Percentiles rank a stretch among this genome's conserved stretches.
These are phyloP conservation scores for Saturnispora sekii DNA, from an alignment of 805 yeast genomes.

Conservation along the genomic window DNA sequence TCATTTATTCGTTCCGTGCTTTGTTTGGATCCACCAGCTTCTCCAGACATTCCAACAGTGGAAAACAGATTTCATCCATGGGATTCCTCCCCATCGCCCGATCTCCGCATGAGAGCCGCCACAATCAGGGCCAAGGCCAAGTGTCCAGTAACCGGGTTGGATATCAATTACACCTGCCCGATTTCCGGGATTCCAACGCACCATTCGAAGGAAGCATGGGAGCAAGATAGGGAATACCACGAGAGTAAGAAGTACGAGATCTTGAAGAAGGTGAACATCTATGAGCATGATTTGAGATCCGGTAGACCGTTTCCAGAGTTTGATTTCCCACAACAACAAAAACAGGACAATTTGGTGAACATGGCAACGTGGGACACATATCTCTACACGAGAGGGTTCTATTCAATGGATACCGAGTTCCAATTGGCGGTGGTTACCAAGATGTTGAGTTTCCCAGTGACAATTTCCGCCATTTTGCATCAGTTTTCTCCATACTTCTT, in stretches of 20 bases:
- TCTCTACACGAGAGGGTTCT: conserved; percentile 85
- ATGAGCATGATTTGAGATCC: conserved; percentile 89
- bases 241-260: conserved; percentile 53
- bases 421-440: conserved; percentile 93
- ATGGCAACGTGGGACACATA: conserved; percentile 86
- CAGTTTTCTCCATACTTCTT: conserved; percentile 76
- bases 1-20: conserved; percentile 29
- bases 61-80: conserved; percentile 74
- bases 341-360: conserved; percentile 64
- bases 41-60: conserved; percentile 57
- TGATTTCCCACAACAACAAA: conserved; percentile 79
- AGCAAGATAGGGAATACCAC: conserved; percentile 66
- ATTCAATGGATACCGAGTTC: conserved; percentile 95
- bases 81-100: conserved; percentile 89
- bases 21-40: conserved; percentile 50
- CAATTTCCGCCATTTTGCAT: conserved; percentile 77
- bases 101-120: conserved; percentile 84
- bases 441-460: conserved; percentile 85
- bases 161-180: conserved; percentile 83
- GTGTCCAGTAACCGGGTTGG: conserved; percentile 82
- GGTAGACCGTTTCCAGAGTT: conserved; percentile 95
- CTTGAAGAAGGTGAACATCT: conserved; percentile 79
- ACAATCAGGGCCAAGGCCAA: conserved; percentile 76
- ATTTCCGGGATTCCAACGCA: conserved; percentile 95
- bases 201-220: conserved; percentile 85